Percentiles rank a stretch among this genome's conserved stretches.
These are phyloP conservation scores for Gastrodia elata DNA, from an alignment of 106 monocot genomes.

Conservation along the genomic window DNA sequence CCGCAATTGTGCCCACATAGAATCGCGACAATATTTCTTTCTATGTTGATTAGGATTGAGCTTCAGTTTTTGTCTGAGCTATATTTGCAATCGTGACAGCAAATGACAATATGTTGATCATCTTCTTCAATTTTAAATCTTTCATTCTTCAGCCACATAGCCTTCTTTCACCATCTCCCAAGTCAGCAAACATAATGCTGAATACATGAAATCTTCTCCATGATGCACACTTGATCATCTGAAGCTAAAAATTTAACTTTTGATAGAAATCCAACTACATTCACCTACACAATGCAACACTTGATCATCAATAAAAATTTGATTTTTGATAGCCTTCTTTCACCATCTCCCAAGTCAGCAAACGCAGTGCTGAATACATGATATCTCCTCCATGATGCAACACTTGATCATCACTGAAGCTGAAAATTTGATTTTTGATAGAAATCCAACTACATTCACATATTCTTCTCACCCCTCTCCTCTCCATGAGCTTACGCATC, in stretches of 20 bases:
- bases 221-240: slow-evolving; percentile 32
- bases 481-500: slow-evolving; percentile 39
- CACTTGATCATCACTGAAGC: slow-evolving; percentile 31
- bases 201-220: slow-evolving; percentile 46
- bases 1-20: too few relatives aligned
- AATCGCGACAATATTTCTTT: too few relatives aligned
- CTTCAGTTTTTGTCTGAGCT: too few relatives aligned
- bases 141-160: slow-evolving; percentile 12
- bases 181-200: slow-evolving; percentile 30
- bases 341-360: slow-evolving; percentile 40
- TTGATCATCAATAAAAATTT: too few relatives aligned
- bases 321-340: too few relatives aligned
- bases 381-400: slow-evolving; percentile 49
- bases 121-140: slow-evolving; percentile 12
- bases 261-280: slow-evolving; percentile 56
- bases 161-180: slow-evolving; percentile 30
- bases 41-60: too few relatives aligned
- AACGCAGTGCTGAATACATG: slow-evolving; percentile 28
- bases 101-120: too few relatives aligned
- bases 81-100: too few relatives aligned
- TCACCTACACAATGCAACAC: too few relatives aligned
- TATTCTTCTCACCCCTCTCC: slow-evolving; percentile 33
- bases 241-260: slow-evolving; percentile 30
- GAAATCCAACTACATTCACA: slow-evolving; percentile 52
- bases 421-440: slow-evolving; percentile 28